These are phyloP conservation scores for Zygotorulaspora florentina DNA, from an alignment of 805 yeast genomes.

Conservation along the genomic window DNA sequence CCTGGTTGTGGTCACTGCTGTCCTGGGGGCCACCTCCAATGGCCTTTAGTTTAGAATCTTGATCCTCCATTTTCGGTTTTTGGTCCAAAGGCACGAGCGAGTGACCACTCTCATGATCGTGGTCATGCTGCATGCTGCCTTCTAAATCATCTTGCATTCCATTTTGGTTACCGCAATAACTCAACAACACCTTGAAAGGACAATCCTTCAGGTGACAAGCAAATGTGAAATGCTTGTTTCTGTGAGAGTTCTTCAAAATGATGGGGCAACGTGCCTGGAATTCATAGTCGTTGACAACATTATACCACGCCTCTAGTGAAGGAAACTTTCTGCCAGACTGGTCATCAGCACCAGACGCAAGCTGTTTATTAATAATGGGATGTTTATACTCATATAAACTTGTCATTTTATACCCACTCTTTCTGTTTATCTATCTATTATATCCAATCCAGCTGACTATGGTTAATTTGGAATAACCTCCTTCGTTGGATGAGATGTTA, in stretches of 20 bases:
- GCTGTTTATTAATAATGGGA: slow-evolving; percentile 32
- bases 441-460: slow-evolving; percentile 2
- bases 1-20: background rate
- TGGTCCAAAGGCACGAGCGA: slow-evolving; percentile 8
- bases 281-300: slow-evolving; percentile 35
- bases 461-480: slow-evolving; percentile 1
- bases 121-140: slow-evolving; percentile 6
- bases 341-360: slow-evolving; percentile 25
- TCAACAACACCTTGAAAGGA: slow-evolving; percentile 32
- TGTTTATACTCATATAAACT: slow-evolving; percentile 35
- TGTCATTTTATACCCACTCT: slow-evolving; percentile 22
- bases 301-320: slow-evolving; percentile 33
- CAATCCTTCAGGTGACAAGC: slow-evolving; percentile 35
- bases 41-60: slow-evolving; percentile 8
- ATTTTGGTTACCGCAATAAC: slow-evolving; percentile 27
- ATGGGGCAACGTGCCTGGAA: slow-evolving; percentile 36
- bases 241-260: slow-evolving; percentile 35
- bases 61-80: slow-evolving; percentile 6
- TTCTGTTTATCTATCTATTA: background rate
- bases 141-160: slow-evolving; percentile 13
- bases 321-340: slow-evolving; percentile 25
- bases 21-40: background rate
- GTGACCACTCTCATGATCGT: slow-evolving; percentile 4
- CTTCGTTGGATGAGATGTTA: slow-evolving; percentile 20
- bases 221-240: slow-evolving; percentile 35